Evolutionary conservation across 2,329 filamentous ascomycete genomes (phyloP).

Genomic region (Calonectria crousiana): DNA sequence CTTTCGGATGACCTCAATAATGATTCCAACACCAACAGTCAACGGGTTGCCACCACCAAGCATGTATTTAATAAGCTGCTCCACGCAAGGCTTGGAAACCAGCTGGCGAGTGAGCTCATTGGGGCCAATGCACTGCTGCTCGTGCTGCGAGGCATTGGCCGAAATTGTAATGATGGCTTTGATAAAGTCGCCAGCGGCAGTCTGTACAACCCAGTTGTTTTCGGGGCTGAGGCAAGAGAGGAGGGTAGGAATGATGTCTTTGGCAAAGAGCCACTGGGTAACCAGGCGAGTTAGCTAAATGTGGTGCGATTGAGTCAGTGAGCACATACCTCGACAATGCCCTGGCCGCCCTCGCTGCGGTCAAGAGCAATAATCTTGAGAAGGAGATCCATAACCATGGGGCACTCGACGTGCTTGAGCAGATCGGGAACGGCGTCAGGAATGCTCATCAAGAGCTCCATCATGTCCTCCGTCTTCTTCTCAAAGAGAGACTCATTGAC

Average conservation of each 20-base stretch:
- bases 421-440: conserved; percentile 86
- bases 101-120: conserved; percentile 96
- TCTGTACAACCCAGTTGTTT: conserved; percentile 91
- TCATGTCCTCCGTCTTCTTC: conserved; percentile 98
- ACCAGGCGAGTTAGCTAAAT: conserved; percentile 35
- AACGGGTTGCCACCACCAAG: conserved; percentile 91
- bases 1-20: conserved; percentile 98
- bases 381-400: conserved; percentile 97
- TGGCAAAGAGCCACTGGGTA: conserved; percentile 87
- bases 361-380: conserved; percentile 98
- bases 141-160: conserved; percentile 96
- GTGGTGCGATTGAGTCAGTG: neutral
- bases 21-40: conserved; percentile 95
- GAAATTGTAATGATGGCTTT: conserved; percentile 99
- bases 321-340: conserved; percentile 85
- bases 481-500: conserved; percentile 98
- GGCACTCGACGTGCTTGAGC: conserved; percentile 93
- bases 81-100: conserved; percentile 86
- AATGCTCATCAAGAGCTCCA: conserved; percentile 86
- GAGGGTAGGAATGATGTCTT: conserved; percentile 87
- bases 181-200: conserved; percentile 95
- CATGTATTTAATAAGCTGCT: conserved; percentile 91
- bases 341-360: conserved; percentile 89
- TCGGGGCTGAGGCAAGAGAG: conserved; percentile 89
- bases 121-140: conserved; percentile 98